phyloP scores from a whole-genome alignment of 495 filamentous ascomycete species.

The Neurospora sp. region DNA sequence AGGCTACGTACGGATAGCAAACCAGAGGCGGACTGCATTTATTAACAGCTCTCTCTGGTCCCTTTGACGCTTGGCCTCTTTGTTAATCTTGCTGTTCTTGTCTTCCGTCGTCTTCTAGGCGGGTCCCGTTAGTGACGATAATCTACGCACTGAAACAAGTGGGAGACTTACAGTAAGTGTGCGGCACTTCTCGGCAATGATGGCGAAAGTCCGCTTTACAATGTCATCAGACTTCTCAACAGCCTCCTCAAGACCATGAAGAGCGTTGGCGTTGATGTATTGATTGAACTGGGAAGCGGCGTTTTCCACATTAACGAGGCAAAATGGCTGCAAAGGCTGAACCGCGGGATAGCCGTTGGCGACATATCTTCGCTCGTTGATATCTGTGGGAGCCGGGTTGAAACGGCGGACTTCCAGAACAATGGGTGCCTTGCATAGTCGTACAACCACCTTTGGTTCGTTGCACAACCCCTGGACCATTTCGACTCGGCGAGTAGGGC shows the following conservation, averaged over 20 bases:
- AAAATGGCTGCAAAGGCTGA: conserved; percentile 22
- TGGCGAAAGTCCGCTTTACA: conserved; percentile 11
- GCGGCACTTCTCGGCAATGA: conserved; percentile 11
- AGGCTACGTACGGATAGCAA: conserved; percentile 28
- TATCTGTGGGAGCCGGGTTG: conserved; percentile 18
- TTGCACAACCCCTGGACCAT: conserved; percentile 22
- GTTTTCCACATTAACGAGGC: conserved; percentile 22
- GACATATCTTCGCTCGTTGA: conserved; percentile 20
- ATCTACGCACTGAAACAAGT: neutral
- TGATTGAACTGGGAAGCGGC: conserved; percentile 20
- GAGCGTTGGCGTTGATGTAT: conserved; percentile 22
- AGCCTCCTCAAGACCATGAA: conserved; percentile 9
- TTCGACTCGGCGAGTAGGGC: conserved; percentile 14
- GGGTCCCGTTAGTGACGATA: neutral
- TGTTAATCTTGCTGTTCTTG: neutral
- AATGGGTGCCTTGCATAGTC: conserved; percentile 17
- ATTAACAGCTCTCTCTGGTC: conserved; percentile 17
- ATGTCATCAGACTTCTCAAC: conserved; percentile 6
- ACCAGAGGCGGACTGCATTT: conserved; percentile 28
- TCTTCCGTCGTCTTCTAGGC: neutral
- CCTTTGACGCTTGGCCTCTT: neutral
- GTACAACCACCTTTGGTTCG: conserved; percentile 6
- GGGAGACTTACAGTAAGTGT: conserved; percentile 7
- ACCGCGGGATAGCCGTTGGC: conserved; percentile 6
- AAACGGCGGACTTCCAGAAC: conserved; percentile 25